phyloP scores from a whole-genome alignment of 495 filamentous ascomycete species.

The Tuber borchii region DNA sequence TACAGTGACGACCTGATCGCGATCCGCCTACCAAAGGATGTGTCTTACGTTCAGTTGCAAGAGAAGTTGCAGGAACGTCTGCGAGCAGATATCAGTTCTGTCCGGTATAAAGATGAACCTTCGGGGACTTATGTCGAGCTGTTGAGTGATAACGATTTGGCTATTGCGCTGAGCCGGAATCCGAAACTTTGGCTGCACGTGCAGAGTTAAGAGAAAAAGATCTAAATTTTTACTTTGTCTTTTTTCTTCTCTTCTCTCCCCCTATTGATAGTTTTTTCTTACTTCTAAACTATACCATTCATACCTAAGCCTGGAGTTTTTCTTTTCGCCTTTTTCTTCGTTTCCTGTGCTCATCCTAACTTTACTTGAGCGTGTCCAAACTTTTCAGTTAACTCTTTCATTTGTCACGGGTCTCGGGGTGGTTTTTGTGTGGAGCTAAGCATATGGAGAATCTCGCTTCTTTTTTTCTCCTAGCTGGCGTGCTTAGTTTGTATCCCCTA shows the following conservation, averaged over 20 bases:
- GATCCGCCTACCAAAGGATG: constrained; percentile 75
- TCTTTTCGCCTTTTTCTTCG: constrained; percentile 16
- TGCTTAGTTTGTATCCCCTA: not conserved
- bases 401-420: not conserved
- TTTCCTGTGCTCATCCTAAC: constrained; percentile 7
- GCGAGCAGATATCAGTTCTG: constrained; percentile 46
- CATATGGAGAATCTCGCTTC: not conserved
- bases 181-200: constrained; percentile 80
- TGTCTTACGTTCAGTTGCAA: constrained; percentile 68
- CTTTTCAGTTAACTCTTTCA: not conserved
- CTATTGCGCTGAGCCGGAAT: constrained; percentile 71
- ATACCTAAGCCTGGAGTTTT: constrained; percentile 26
- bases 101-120: constrained; percentile 82
- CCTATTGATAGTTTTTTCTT: not conserved
- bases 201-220: constrained; percentile 14
- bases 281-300: not conserved
- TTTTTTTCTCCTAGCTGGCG: not conserved
- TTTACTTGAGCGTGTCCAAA: not conserved
- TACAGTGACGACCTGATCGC: constrained; percentile 85
- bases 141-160: constrained; percentile 70
- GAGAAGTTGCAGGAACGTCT: constrained; percentile 74
- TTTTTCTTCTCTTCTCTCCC: not conserved
- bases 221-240: not conserved
- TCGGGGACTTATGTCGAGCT: constrained; percentile 67
- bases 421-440: not conserved